Base-by-base conservation (phyloP, 306 rosid genomes). In the Cajanus cajan region DNA sequence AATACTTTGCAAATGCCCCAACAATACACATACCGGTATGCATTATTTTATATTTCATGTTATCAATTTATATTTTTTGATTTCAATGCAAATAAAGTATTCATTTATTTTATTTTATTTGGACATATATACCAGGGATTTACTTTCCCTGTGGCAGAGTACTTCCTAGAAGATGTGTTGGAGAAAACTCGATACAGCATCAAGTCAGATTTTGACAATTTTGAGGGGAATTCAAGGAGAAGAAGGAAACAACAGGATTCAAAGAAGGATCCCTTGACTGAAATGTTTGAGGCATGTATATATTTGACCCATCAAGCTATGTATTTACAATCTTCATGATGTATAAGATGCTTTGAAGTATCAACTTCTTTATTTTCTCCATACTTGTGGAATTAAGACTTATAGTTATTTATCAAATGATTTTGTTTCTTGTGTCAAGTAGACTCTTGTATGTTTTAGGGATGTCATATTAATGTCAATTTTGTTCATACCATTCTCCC, bases 201-300 rank as follows among this genome's bases (percentile, higher is more conserved):
- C 83, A 87, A 87, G 89, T 84, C 95, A 16, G 97, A 90, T 86
- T 90, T 63, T 78, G 97, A 92, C 64, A 89, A 85, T 78, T 80
- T 82, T 76, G 94, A 88, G 83, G 90, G 92, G 73, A 90, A 79
- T 79, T 85, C 95, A 74, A 88, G 92, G 88, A 90, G 91, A 59
- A 87, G 91, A 59, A 90, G 94, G 89, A 95, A 90, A 77, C 98
- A 89, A 65, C 90, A 84, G 86, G 94, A 90, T 50, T 84, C 95
- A 61, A 95, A 91, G 88, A 95, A 90, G 85, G 98, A 95, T 73
- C 91, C 95, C 43, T 85, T 92, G 80, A 88, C 86, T 21, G 97
- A 90, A 87, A 83, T 92, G 89, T 95, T 92, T 84, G 98, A 95
- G 97, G 98, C 74, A 90, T 84, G 86, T 68, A n/a, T n/a, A 51